Conservation (phyloP, 257 asterid species). For the Ligustrum vulgare region DNA sequence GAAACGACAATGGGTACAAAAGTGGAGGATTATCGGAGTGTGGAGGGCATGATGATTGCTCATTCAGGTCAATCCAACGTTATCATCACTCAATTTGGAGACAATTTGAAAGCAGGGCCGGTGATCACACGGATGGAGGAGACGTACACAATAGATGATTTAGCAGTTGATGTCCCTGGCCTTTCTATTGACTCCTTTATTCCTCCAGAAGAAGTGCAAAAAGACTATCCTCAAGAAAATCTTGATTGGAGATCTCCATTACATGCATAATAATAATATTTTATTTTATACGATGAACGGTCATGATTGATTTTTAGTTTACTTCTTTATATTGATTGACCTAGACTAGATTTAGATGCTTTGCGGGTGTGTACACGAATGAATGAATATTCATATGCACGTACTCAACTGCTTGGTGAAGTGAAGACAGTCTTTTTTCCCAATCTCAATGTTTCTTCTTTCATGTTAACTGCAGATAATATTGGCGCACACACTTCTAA, state of each 20-base stretch:
- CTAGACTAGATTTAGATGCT: not conserved
- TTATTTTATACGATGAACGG: not conserved
- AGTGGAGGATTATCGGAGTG: conserved; percentile 62
- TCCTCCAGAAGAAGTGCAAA: conserved; percentile 70
- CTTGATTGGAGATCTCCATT: conserved; percentile 58
- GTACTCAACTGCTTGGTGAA: not conserved
- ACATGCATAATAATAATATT: conserved; percentile 36
- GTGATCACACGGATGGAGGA: conserved; percentile 75
- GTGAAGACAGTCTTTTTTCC: not conserved
- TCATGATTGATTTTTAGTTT: not conserved
- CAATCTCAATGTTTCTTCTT: conserved; percentile 6
- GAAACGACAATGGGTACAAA: conserved; percentile 70
- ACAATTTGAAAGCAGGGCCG: conserved; percentile 53
- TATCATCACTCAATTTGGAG: conserved; percentile 70
- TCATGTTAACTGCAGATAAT: no score
- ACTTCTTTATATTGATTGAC: conserved; percentile 1
- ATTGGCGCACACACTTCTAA: no score
- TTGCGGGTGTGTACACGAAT: conserved; percentile 3
- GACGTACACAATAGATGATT: conserved; percentile 67
- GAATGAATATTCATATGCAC: not conserved
- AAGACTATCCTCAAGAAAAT: conserved; percentile 38
- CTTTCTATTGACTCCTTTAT: conserved; percentile 69
- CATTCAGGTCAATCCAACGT: conserved; percentile 76
- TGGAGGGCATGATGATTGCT: conserved; percentile 70
- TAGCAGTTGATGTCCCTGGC: conserved; percentile 72